These are phyloP conservation scores for Oryza glumipatula DNA, from an alignment of 176 grass and related monocot species.

Conservation along the genomic window DNA sequence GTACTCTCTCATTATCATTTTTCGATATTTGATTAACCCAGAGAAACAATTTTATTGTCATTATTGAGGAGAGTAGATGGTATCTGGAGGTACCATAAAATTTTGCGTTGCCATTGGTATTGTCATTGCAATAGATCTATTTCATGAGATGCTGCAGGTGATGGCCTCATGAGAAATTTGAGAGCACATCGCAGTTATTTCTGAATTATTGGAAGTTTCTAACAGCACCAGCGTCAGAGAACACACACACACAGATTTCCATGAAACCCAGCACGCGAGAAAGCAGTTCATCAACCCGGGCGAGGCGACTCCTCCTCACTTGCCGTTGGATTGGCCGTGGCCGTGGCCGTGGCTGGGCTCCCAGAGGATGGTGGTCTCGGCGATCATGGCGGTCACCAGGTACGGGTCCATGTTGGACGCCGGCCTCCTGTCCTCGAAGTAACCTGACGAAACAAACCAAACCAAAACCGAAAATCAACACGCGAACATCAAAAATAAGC, in stretches of 20 bases:
- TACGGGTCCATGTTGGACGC: slow-evolving; percentile 97
- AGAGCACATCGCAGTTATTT: neutral
- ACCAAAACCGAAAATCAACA: neutral
- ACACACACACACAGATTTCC: neutral
- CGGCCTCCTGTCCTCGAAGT: slow-evolving; percentile 87
- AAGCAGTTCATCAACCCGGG: neutral
- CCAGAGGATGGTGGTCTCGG: slow-evolving; percentile 72
- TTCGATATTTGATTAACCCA: too few species aligned
- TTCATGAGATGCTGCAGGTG: too few species aligned
- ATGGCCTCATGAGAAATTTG: neutral
- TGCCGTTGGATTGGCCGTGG: slow-evolving; percentile 34
- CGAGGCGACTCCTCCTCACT: neutral
- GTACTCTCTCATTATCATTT: too few species aligned
- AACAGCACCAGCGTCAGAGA: neutral
- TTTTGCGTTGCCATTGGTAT: too few species aligned
- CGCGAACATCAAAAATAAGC: neutral
- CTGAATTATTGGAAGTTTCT: neutral
- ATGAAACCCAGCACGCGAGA: neutral
- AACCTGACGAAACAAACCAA: slow-evolving; percentile 40
- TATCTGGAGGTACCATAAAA: too few species aligned
- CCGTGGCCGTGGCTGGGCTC: slow-evolving; percentile 31
- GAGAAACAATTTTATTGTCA: too few species aligned
- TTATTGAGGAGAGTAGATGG: too few species aligned
- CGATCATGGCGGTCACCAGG: slow-evolving; percentile 77
- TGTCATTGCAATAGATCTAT: too few species aligned